phyloP scores from a whole-genome alignment of 257 asterid genomes.

The Leonotis leonurus region DNA sequence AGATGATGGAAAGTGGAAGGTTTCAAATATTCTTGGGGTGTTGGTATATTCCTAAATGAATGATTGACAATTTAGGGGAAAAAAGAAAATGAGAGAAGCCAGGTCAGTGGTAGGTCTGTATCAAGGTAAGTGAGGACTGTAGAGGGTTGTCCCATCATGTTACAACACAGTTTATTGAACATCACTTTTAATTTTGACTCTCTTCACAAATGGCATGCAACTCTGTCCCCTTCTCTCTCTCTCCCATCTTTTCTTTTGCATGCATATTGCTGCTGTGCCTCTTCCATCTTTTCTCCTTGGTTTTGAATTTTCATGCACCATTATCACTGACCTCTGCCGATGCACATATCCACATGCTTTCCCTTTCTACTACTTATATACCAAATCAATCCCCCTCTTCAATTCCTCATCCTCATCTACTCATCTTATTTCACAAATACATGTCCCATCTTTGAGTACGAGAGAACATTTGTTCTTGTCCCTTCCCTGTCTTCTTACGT shows the following conservation, averaged over 20 bases:
- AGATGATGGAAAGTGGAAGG: no score
- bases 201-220: slow-evolving; percentile 9
- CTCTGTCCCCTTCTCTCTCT: slow-evolving; percentile 18
- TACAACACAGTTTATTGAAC: slow-evolving; percentile 17
- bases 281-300: slow-evolving; percentile 21
- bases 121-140: slow-evolving; percentile 15
- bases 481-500: slow-evolving; percentile 13
- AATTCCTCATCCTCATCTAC: not conserved
- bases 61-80: no score
- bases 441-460: not conserved
- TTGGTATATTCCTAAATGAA: no score
- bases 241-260: no score
- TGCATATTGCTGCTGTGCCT: no score
- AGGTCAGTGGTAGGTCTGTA: slow-evolving; percentile 23
- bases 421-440: not conserved
- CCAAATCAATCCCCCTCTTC: not conserved
- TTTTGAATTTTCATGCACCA: slow-evolving; percentile 28
- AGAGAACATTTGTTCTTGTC: not conserved
- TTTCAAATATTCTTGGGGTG: no score
- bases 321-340: slow-evolving; percentile 21
- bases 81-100: not conserved
- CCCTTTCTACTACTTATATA: not conserved
- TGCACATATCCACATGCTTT: not conserved
- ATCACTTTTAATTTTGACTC: slow-evolving; percentile 16
- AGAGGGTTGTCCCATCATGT: slow-evolving; percentile 36